A percentile compares a stretch with the other conserved stretches of the same genome.
These are phyloP conservation scores for Polytrichum formosum DNA, from an alignment of 225 moss, liverwort and hornwort genomes.

Conservation along the genomic window DNA sequence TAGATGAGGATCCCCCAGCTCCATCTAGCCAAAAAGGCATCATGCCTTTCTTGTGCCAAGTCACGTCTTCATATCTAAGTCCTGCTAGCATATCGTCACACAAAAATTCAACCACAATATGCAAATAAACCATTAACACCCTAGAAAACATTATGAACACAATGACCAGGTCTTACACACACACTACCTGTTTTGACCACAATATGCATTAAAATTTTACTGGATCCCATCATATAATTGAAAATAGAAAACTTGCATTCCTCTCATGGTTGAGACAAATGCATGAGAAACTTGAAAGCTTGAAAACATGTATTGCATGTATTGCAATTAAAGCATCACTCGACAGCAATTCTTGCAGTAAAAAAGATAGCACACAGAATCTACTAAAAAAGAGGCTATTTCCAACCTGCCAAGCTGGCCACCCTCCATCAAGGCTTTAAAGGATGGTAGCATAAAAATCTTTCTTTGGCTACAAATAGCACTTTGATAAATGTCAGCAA, in stretches of 20 bases:
- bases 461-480: background rate
- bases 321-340: too few species aligned
- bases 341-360: too few species aligned
- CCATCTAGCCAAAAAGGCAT: slow-evolving; percentile 89
- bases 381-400: slow-evolving; percentile 1
- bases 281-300: slow-evolving; percentile 7
- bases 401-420: slow-evolving; percentile 30
- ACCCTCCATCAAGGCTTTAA: slow-evolving; percentile 19
- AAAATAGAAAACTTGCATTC: background rate
- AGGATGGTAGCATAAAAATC: background rate
- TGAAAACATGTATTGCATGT: too few species aligned
- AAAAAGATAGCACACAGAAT: too few species aligned
- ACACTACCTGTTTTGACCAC: too few species aligned
- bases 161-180: too few species aligned
- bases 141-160: background rate
- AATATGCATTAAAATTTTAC: too few species aligned
- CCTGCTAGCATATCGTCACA: slow-evolving; percentile 26
- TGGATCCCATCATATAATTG: too few species aligned
- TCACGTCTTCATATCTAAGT: slow-evolving; percentile 49
- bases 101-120: slow-evolving; percentile 22
- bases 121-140: slow-evolving; percentile 4
- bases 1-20: slow-evolving; percentile 70
- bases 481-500: slow-evolving; percentile 3
- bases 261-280: background rate
- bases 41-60: slow-evolving; percentile 64